A percentile compares a stretch with the other conserved stretches of the same genome.
These are phyloP conservation scores for Phytophthora melonis DNA, from an alignment of 352 stramenopile species.

Conservation along the genomic window DNA sequence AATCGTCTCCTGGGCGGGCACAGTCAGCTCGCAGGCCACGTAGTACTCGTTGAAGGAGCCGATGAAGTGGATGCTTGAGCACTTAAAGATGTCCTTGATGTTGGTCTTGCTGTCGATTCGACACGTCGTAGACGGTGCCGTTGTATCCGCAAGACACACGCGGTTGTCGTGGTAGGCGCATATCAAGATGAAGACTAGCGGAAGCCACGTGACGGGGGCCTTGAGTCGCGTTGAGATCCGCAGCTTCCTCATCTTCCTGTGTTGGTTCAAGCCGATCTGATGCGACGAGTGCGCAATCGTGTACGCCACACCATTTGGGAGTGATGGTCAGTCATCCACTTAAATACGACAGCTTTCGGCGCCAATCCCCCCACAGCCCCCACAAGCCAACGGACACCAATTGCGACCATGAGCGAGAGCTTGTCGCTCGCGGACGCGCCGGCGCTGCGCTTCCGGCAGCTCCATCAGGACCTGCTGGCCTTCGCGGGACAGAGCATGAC, in stretches of 20 bases:
- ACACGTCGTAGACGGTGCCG: slow-evolving; percentile 36
- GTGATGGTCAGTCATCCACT: slow-evolving; percentile 25
- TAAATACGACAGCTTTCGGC: slow-evolving; percentile 43
- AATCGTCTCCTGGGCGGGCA: slow-evolving; percentile 43
- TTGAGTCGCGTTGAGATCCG: not conserved
- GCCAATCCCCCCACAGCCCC: slow-evolving; percentile 29
- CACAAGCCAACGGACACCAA: slow-evolving; percentile 29
- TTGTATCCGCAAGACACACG: slow-evolving; percentile 17
- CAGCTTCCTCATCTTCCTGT: slow-evolving; percentile 29
- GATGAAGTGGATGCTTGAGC: slow-evolving; percentile 68
- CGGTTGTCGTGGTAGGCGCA: not conserved
- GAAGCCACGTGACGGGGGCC: slow-evolving; percentile 3
- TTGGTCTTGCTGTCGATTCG: slow-evolving; percentile 65
- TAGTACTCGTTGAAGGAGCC: slow-evolving; percentile 89
- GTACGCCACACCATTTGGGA: slow-evolving; percentile 21
- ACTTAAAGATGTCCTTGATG: slow-evolving; percentile 73
- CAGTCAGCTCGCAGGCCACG: slow-evolving; percentile 63
- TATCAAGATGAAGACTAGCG: not conserved
- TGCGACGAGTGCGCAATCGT: slow-evolving; percentile 15
- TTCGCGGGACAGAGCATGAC: slow-evolving; percentile 75
- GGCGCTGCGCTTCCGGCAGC: slow-evolving; percentile 71
- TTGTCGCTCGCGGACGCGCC: slow-evolving; percentile 65
- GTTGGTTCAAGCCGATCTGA: slow-evolving; percentile 2
- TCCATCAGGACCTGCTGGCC: slow-evolving; percentile 76
- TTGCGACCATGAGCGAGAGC: slow-evolving; percentile 41